Percentiles rank a stretch among this genome's conserved stretches.
phyloP scores from a whole-genome alignment of 306 rosid genomes.

The Glycine soja region DNA sequence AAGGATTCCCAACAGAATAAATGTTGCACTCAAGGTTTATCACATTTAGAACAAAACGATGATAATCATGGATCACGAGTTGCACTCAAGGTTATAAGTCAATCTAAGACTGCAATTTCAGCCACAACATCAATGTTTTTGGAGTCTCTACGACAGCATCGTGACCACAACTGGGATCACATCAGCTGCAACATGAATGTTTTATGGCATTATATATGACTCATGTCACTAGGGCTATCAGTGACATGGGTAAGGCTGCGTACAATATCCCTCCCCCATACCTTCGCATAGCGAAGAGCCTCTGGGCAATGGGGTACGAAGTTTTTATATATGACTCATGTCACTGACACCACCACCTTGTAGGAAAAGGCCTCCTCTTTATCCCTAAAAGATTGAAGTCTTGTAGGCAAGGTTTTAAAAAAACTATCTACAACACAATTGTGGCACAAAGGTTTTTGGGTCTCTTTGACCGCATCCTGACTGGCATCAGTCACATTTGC shows the following conservation, averaged over 20 bases:
- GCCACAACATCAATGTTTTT: too few relatives aligned
- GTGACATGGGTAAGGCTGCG: too few relatives aligned
- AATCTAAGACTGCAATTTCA: neutral
- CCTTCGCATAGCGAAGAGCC: too few relatives aligned
- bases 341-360: neutral
- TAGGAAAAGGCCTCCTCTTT: neutral
- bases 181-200: neutral
- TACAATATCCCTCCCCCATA: too few relatives aligned
- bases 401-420: neutral
- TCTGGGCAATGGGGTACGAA: too few relatives aligned
- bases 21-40: neutral
- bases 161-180: too few relatives aligned
- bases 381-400: neutral
- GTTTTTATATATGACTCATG: neutral
- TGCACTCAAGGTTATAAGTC: neutral
- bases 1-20: neutral
- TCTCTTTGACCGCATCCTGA: neutral
- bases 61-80: neutral
- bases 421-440: neutral
- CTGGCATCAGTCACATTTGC: neutral
- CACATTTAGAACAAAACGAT: constrained; percentile 19
- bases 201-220: neutral
- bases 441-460: neutral
- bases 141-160: too few relatives aligned
- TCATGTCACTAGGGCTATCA: too few relatives aligned